Evolutionary conservation across 345 rosid genomes (phyloP), one percentile per base, ranked within the genome.

Genomic region (Gossypium ekmanianum): DNA sequence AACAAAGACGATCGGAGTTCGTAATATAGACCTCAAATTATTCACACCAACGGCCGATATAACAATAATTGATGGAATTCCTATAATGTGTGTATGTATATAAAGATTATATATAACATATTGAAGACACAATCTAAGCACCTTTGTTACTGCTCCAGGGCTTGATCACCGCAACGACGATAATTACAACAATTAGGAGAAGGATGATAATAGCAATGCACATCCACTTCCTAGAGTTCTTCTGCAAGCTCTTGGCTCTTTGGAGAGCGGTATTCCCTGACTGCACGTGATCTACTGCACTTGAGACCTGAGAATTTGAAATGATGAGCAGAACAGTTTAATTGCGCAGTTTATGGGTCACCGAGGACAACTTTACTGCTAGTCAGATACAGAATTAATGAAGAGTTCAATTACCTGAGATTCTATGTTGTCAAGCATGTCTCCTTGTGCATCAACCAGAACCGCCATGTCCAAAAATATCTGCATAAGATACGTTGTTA

Each of bases 381-480:
- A 12, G 20, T 27, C n/a, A 27, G 65, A 14, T 34, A 29, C 16
- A 61, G 61, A 56, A 20, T 56, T 20, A 14, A 13, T 29, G 27
- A 51, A 72, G 17, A 9, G 16, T 57, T 27, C 16, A 9, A 57
- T 72, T 86, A 93, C 98, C 90, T 93, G 93, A 43, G 90, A 83
- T 83, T 96, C 99, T 67, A 93, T 96, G 83, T 89, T 88, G 89
- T 96, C 91, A 3, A 96, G 84, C 97, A 93, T 85, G 70, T 96
- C 98, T 72, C 99, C 98, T 68, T 93, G 98, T 55, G 94, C 92
- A 74, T 96, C 97, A 63, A 93, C 99, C 83, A 96, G 76, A 65
- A 93, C 99, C 0, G 98, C 99, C 92, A 96, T 96, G 76, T 96
- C 98, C 66, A 96, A 80, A 83, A 92, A 96, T 77, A 93, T 81